These are phyloP conservation scores for Marchantia polymorpha DNA, from an alignment of 225 moss, liverwort and hornwort species.

Conservation along the genomic window DNA sequence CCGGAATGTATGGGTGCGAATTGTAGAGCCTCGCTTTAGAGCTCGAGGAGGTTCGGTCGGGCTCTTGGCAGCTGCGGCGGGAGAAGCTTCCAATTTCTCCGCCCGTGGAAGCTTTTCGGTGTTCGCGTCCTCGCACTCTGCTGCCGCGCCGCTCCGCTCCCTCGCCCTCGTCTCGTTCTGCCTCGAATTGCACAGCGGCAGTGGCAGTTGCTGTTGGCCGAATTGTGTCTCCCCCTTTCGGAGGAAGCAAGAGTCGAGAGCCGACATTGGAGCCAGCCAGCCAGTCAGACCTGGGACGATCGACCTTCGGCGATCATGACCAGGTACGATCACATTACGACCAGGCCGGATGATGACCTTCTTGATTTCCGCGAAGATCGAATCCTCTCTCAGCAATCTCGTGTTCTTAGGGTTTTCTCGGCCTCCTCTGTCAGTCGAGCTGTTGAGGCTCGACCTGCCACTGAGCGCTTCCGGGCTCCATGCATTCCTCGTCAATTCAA, in stretches of 20 bases:
- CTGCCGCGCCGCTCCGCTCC: background rate
- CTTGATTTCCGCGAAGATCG: background rate
- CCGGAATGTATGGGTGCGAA: background rate
- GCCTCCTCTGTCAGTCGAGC: background rate
- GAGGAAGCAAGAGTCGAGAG: background rate
- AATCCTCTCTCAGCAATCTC: background rate
- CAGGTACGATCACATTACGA: background rate
- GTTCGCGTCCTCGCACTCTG: background rate
- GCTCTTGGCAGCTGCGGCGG: background rate
- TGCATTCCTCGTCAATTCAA: background rate
- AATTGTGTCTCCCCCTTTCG: background rate
- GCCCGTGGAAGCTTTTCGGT: background rate
- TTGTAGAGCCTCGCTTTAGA: background rate
- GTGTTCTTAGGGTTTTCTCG: slow-evolving; percentile 5
- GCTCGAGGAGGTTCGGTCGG: background rate
- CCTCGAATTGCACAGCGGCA: background rate
- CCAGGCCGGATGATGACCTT: background rate
- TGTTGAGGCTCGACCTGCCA: too few relatives aligned
- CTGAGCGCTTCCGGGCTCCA: background rate
- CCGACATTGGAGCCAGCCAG: too few relatives aligned
- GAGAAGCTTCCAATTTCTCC: background rate
- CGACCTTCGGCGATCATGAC: background rate
- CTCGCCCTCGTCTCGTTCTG: background rate
- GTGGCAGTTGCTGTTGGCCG: background rate
- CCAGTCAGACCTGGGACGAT: background rate